Conservation (phyloP, 2,329 filamentous ascomycete genomes). For the Talaromyces verruculosus region DNA sequence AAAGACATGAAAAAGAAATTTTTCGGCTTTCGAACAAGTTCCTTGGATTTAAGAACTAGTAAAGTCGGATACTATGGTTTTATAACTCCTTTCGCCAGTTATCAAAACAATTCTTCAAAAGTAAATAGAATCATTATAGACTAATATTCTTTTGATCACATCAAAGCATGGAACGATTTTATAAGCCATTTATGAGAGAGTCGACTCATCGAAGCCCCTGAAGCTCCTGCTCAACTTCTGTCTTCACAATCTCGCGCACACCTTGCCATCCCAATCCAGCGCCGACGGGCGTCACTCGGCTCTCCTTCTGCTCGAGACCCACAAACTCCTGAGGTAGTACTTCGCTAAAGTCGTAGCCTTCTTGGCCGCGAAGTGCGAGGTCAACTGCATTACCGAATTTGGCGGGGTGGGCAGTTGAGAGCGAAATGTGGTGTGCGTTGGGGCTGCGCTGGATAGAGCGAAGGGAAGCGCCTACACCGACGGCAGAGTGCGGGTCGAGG, state of each 20-base stretch:
- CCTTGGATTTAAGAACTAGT: neutral
- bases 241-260: slow-evolving; percentile 72
- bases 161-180: neutral
- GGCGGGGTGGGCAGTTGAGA: slow-evolving; percentile 92
- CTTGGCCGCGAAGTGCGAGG: slow-evolving; percentile 67
- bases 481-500: slow-evolving; percentile 87
- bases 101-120: neutral
- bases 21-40: neutral
- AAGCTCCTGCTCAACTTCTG: slow-evolving; percentile 58
- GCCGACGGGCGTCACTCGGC: slow-evolving; percentile 66
- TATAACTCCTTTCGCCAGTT: neutral
- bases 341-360: slow-evolving; percentile 71
- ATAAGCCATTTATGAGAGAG: no score
- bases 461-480: slow-evolving; percentile 75
- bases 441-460: slow-evolving; percentile 61
- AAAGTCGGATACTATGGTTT: neutral
- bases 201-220: neutral
- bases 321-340: slow-evolving; percentile 81
- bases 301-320: slow-evolving; percentile 73
- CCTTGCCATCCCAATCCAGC: slow-evolving; percentile 69
- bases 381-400: slow-evolving; percentile 90
- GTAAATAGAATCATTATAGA: neutral
- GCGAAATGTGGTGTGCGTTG: slow-evolving; percentile 67
- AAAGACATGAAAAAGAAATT: slow-evolving; percentile 1
- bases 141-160: neutral